Conservation (phyloP, 2,329 filamentous ascomycete genomes). For the Fusarium xylarioides region DNA sequence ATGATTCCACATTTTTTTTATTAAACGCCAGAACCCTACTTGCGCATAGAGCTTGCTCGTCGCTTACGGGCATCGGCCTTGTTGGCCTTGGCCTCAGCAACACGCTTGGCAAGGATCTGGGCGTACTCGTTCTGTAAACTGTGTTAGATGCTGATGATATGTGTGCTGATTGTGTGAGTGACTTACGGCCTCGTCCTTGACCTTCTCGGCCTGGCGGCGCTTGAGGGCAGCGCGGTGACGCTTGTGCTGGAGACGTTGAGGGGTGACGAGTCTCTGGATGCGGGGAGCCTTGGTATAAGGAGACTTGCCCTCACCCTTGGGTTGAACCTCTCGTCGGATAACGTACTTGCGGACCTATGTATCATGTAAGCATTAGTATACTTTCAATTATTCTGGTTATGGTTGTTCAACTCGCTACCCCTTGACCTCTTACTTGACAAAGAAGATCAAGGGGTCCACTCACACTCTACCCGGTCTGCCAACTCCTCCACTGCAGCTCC, state of each 20-base stretch:
- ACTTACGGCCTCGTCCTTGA: slow-evolving; percentile 98
- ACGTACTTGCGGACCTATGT: slow-evolving; percentile 97
- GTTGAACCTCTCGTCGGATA: slow-evolving; percentile 97
- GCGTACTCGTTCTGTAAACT: slow-evolving; percentile 89
- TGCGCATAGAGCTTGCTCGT: slow-evolving; percentile 93
- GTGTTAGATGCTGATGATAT: background rate
- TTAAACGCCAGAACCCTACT: slow-evolving; percentile 66
- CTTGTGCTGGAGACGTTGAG: slow-evolving; percentile 99
- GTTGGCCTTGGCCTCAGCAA: slow-evolving; percentile 92
- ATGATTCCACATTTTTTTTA: slow-evolving; percentile 49
- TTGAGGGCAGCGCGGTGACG: slow-evolving; percentile 97
- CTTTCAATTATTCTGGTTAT: slow-evolving; percentile 26
- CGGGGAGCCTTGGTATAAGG: slow-evolving; percentile 99
- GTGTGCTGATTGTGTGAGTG: no score
- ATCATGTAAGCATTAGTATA: slow-evolving; percentile 52
- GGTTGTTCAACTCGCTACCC: slow-evolving; percentile 38
- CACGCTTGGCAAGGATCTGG: slow-evolving; percentile 94
- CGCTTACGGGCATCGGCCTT: slow-evolving; percentile 97
- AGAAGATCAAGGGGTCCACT: slow-evolving; percentile 51
- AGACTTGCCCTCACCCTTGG: slow-evolving; percentile 97
- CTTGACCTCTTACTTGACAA: slow-evolving; percentile 8
- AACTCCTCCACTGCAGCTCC: slow-evolving; percentile 55
- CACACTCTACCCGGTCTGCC: slow-evolving; percentile 68
- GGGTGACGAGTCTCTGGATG: slow-evolving; percentile 99
- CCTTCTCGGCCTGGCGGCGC: slow-evolving; percentile 95